These are phyloP conservation scores for Fusarium floridanum DNA, from an alignment of 2,329 filamentous ascomycete species.

Conservation along the genomic window DNA sequence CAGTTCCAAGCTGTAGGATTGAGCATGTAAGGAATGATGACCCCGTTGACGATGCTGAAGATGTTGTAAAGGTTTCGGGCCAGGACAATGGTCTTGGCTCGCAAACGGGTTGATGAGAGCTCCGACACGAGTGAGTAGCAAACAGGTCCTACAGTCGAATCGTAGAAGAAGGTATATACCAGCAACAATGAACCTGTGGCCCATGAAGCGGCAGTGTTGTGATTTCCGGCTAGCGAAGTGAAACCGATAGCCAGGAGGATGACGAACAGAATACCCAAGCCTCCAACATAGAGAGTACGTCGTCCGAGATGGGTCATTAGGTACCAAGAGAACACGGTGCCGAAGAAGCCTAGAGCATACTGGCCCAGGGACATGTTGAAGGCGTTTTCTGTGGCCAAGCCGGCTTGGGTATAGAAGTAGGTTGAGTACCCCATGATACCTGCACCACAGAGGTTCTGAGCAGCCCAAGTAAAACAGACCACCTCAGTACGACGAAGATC, in stretches of 20 bases:
- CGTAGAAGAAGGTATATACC: constrained; percentile 57
- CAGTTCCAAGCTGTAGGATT: constrained; percentile 40
- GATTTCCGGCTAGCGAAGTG: not conserved
- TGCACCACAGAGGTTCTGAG: not conserved
- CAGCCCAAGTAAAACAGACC: constrained; percentile 50
- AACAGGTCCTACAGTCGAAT: constrained; percentile 63
- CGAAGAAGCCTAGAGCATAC: not conserved
- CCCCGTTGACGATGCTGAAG: constrained; percentile 33
- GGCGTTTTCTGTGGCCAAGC: not conserved
- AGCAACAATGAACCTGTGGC: constrained; percentile 58
- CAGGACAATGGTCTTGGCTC: constrained; percentile 49
- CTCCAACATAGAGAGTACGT: constrained; percentile 40
- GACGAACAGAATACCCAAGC: constrained; percentile 61
- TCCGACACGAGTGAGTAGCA: constrained; percentile 75
- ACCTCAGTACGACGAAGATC: constrained; percentile 59
- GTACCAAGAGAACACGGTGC: not conserved
- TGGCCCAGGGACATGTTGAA: not conserved
- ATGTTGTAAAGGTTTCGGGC: constrained; percentile 47
- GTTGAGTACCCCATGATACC: not conserved
- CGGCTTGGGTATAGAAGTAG: not conserved
- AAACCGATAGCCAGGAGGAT: constrained; percentile 58
- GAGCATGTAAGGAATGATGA: constrained; percentile 40
- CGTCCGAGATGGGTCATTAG: constrained; percentile 13
- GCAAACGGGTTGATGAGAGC: constrained; percentile 50
- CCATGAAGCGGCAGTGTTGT: constrained; percentile 57